Conservation (phyloP, 1,284 basidiomycete genomes). For the Abortiporus biennis region DNA sequence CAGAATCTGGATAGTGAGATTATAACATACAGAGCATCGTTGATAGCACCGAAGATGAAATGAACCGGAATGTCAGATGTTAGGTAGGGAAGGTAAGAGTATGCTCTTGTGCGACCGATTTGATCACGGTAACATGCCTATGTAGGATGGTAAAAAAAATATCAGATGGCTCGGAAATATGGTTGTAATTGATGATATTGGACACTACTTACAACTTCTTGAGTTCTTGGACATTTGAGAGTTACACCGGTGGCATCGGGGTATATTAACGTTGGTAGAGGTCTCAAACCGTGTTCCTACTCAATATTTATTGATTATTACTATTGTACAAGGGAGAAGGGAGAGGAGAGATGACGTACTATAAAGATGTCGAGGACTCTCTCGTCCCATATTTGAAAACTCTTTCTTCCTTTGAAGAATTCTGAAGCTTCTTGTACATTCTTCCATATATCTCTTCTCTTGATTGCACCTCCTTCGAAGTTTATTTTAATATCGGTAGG, state of each 20-base stretch:
- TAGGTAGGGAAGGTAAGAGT: conserved; percentile 29
- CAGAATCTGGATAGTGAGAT: neutral
- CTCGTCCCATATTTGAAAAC: conserved; percentile 44
- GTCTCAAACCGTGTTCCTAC: conserved; percentile 40
- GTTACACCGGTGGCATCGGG: conserved; percentile 45
- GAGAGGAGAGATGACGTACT: conserved; percentile 22
- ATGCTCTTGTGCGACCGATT: conserved; percentile 29
- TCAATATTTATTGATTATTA: neutral
- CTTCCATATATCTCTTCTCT: conserved; percentile 44
- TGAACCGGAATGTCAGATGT: conserved; percentile 38
- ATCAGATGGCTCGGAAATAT: no score
- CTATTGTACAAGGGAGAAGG: neutral
- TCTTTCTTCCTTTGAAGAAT: conserved; percentile 28
- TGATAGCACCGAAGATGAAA: conserved; percentile 40
- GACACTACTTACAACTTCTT: conserved; percentile 29
- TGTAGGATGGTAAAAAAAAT: no score
- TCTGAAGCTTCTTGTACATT: conserved; percentile 40
- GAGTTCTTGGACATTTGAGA: conserved; percentile 38
- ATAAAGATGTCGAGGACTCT: conserved; percentile 38
- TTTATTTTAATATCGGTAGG: conserved; percentile 9
- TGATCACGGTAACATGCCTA: conserved; percentile 42
- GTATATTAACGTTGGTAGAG: conserved; percentile 38
- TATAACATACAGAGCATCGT: conserved; percentile 38
- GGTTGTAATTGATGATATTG: no score
- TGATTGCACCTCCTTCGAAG: conserved; percentile 27